phyloP scores from a whole-genome alignment of 148 eudicot genomes.

The Hydrangea macrophylla region DNA sequence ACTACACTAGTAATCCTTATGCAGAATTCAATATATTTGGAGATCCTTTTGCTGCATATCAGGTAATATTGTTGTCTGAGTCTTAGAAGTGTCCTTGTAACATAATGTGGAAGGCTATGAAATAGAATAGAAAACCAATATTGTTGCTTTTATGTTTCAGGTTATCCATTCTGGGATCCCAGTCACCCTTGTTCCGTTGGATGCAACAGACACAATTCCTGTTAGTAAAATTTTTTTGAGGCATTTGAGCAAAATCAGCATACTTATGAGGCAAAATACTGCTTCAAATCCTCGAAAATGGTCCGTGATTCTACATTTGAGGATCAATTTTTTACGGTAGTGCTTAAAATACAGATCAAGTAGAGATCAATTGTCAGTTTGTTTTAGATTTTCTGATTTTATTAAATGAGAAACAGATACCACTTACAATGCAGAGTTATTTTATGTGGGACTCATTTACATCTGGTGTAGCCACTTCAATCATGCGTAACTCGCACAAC shows the following conservation, averaged over 20 bases:
- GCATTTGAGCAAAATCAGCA: conserved; percentile 46
- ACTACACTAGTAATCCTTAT: conserved; percentile 61
- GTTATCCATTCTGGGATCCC: conserved; percentile 80
- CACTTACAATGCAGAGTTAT: conserved; percentile 36
- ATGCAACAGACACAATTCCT: conserved; percentile 76
- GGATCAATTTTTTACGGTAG: conserved; percentile 53
- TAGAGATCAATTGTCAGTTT: not conserved
- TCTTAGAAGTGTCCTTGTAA: not conserved
- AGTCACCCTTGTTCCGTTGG: conserved; percentile 59
- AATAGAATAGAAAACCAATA: not conserved
- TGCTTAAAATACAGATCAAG: not conserved
- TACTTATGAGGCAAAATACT: conserved; percentile 68
- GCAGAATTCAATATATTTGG: conserved; percentile 72
- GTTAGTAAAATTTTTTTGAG: conserved; percentile 43
- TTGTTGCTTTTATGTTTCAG: conserved; percentile 19
- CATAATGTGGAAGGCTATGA: too few relatives aligned
- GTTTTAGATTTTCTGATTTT: too few relatives aligned
- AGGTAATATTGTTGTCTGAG: conserved; percentile 35
- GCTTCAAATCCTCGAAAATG: conserved; percentile 52
- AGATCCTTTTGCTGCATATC: conserved; percentile 80
- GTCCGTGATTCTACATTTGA: conserved; percentile 52
- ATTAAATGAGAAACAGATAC: not conserved
- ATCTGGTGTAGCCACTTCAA: conserved; percentile 60
- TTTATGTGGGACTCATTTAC: conserved; percentile 72
- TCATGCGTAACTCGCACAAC: conserved; percentile 38